Evolutionary conservation across 2,329 filamentous ascomycete genomes (phyloP), one percentile per base, ranked within the genome.

Genomic region (Scleromitrula shiraiana): DNA sequence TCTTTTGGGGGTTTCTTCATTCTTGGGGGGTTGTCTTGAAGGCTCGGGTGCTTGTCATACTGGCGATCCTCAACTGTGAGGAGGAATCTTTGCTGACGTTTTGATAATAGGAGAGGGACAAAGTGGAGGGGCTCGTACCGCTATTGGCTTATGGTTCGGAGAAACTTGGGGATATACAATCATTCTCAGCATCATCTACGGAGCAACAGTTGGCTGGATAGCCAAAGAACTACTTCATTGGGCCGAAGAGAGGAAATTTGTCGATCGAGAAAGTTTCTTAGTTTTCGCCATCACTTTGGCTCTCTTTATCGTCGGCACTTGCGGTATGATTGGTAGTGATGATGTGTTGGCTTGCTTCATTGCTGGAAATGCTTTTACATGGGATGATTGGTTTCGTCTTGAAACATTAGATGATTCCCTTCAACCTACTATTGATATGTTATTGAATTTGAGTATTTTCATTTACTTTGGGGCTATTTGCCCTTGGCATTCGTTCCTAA

Each of bases 391-490:
- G 88, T 96, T 95, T 67, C 83, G 90, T 0, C 71, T 91, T 1
- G 86, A 94, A 65, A 96, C 90, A 0, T 71, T 84, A 58, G 90
- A 95, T 57, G 91, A 96, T 64, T 90, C 86, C 2, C 75, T 96
- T n/a, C 89, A 96, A 63, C 89, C 89, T 0, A 95, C 89, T 0
- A 85, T 96, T 38, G 89, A 96, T 64, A 95, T 95, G 88, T 74
- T 96, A 2, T 81, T 96, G 49, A 96, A 96, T 62, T 29, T 62
- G 10, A 74, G 82, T 15, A 77, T 96, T 32, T 96, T 96, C 64
- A 79, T 95, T 66, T 96, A 88, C 89, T 91, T 86, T 58, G 89
- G 89, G 3, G 87, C 88, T 0, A 78, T 90, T 9, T 87, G 84
- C 50, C 90, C 90, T 0, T 96, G 90, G 90, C 64, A 70, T 4